phyloP scores from a whole-genome alignment of 768 basidiomycete genomes.

The Xerocomellus intermedius region DNA sequence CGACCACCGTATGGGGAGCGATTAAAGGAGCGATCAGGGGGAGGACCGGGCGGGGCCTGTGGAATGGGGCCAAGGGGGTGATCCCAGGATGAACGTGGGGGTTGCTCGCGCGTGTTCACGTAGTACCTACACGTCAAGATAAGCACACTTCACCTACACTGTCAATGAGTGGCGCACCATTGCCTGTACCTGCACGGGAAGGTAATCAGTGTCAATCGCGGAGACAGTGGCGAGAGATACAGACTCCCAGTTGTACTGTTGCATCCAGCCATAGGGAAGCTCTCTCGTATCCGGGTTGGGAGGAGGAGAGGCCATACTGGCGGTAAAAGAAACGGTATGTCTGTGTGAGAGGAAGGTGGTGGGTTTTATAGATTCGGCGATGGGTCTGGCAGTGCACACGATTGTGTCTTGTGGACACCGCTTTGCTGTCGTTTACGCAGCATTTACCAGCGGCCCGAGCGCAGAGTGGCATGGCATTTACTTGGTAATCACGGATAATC shows the following conservation, averaged over 20 bases:
- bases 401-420: constrained; percentile 29
- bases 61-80: constrained; percentile 58
- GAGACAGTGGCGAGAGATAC: constrained; percentile 27
- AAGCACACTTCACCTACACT: not conserved
- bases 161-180: constrained; percentile 46
- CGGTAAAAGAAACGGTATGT: not conserved
- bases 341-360: constrained; percentile 24
- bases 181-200: constrained; percentile 51
- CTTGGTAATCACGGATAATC: not conserved
- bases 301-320: constrained; percentile 45
- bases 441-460: constrained; percentile 15
- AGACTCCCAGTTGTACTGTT: constrained; percentile 67
- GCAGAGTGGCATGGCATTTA: constrained; percentile 4
- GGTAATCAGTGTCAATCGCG: constrained; percentile 25
- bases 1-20: constrained; percentile 30
- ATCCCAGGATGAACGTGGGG: constrained; percentile 66
- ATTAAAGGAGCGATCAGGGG: constrained; percentile 35
- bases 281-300: constrained; percentile 54
- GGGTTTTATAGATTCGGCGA: constrained; percentile 24
- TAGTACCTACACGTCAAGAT: constrained; percentile 58
- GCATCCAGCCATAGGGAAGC: constrained; percentile 67
- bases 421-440: constrained; percentile 33
- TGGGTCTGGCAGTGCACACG: constrained; percentile 15
- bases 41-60: constrained; percentile 41
- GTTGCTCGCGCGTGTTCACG: constrained; percentile 61